Evolutionary conservation across 495 filamentous ascomycete species (phyloP).

Genomic region (Trichoderma parareesei): DNA sequence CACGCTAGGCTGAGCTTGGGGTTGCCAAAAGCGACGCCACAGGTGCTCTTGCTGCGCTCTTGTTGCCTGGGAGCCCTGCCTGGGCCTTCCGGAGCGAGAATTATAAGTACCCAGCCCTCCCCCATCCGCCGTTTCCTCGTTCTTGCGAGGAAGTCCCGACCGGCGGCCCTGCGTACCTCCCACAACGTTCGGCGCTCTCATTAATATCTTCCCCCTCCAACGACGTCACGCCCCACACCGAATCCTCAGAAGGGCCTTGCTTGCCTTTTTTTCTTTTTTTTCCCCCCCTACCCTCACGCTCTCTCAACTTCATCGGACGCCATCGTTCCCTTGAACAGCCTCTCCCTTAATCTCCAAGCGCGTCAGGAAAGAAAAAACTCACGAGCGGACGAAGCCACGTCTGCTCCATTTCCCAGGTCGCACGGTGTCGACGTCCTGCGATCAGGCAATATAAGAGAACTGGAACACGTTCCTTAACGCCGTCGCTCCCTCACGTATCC

Average conservation of each 20-base stretch:
- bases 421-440: constrained; percentile 10
- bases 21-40: constrained; percentile 25
- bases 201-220: constrained; percentile 22
- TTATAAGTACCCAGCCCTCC: constrained; percentile 42
- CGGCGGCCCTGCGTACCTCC: constrained; percentile 35
- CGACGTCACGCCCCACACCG: constrained; percentile 12
- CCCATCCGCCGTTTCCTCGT: constrained; percentile 30
- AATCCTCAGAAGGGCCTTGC: neutral
- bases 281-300: constrained; percentile 14
- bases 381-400: neutral
- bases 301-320: constrained; percentile 7
- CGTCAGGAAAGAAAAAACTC: neutral
- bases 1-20: constrained; percentile 5
- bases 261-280: constrained; percentile 15
- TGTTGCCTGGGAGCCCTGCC: constrained; percentile 25
- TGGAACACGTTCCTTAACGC: constrained; percentile 15
- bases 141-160: constrained; percentile 41
- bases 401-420: constrained; percentile 1
- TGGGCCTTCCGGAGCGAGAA: constrained; percentile 23
- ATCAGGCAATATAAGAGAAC: constrained; percentile 10
- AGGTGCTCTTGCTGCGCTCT: constrained; percentile 21
- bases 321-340: constrained; percentile 8
- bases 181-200: constrained; percentile 30
- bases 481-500: constrained; percentile 1
- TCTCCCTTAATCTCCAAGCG: neutral